Percentiles rank a stretch among this genome's conserved stretches.
These are phyloP conservation scores for Arabis alpina DNA, from an alignment of 345 rosid species.

Conservation along the genomic window DNA sequence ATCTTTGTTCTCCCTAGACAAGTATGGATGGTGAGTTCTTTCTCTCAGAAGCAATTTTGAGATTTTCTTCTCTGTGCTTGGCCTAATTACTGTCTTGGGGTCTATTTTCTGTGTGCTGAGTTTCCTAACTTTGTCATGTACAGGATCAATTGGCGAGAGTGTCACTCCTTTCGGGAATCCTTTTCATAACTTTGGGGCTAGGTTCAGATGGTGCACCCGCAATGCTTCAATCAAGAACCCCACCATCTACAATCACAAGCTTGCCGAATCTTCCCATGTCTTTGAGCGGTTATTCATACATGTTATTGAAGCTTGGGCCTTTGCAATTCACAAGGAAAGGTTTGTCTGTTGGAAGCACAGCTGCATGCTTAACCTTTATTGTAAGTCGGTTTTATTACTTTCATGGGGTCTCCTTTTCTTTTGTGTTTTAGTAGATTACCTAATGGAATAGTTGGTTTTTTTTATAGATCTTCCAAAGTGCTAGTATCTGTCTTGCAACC, in stretches of 20 bases:
- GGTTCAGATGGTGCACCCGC: slow-evolving; percentile 88
- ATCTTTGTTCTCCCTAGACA: slow-evolving; percentile 68
- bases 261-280: slow-evolving; percentile 80
- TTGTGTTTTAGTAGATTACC: background rate
- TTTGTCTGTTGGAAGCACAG: slow-evolving; percentile 91
- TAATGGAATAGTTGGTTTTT: slow-evolving; percentile 25
- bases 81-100: background rate
- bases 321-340: slow-evolving; percentile 90
- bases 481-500: slow-evolving; percentile 88
- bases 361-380: slow-evolving; percentile 87
- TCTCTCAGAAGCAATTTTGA: too few species aligned
- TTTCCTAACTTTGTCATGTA: slow-evolving; percentile 32
- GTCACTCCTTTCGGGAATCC: slow-evolving; percentile 77
- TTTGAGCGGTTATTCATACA: slow-evolving; percentile 72
- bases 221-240: slow-evolving; percentile 83
- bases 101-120: slow-evolving; percentile 16
- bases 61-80: too few species aligned
- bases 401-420: background rate
- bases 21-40: slow-evolving; percentile 70
- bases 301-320: slow-evolving; percentile 83
- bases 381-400: slow-evolving; percentile 51
- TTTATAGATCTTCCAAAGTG: slow-evolving; percentile 86
- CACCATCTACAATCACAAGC: slow-evolving; percentile 64
- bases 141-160: slow-evolving; percentile 96
- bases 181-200: slow-evolving; percentile 80